Conservation (phyloP, 1,284 basidiomycete genomes). For the Trichosporon sp. region DNA sequence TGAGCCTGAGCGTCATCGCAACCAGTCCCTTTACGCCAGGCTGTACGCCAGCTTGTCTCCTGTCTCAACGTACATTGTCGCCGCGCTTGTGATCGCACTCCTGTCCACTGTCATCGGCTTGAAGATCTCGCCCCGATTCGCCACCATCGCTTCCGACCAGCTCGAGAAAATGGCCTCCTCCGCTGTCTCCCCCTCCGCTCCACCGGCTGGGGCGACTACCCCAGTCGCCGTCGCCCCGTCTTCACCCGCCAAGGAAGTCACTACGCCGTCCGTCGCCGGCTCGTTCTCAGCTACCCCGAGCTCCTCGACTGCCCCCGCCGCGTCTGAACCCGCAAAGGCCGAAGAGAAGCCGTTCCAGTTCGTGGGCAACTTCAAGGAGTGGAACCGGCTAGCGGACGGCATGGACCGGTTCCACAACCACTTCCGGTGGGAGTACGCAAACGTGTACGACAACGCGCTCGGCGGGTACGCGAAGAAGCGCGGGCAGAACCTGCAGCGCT, state of each 20-base stretch:
- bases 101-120: neutral
- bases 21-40: neutral
- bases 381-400: conserved; percentile 36
- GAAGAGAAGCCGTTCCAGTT: neutral
- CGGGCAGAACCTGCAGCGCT: conserved; percentile 53
- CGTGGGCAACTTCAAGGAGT: conserved; percentile 7
- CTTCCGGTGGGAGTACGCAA: conserved; percentile 42
- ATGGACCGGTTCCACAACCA: conserved; percentile 45
- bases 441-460: conserved; percentile 53
- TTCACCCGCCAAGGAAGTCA: neutral
- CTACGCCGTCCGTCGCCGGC: neutral
- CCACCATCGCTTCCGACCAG: neutral
- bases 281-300: neutral
- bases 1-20: neutral
- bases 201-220: neutral
- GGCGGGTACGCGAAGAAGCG: conserved; percentile 53
- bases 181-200: neutral
- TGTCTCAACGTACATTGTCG: neutral
- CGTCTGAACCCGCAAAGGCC: neutral
- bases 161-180: neutral
- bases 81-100: conserved; percentile 1
- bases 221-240: neutral
- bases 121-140: neutral
- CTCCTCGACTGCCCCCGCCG: neutral
- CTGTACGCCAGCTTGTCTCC: neutral